phyloP scores from a whole-genome alignment of 2,329 filamentous ascomycete genomes.

The Colletotrichum brevisporum region DNA sequence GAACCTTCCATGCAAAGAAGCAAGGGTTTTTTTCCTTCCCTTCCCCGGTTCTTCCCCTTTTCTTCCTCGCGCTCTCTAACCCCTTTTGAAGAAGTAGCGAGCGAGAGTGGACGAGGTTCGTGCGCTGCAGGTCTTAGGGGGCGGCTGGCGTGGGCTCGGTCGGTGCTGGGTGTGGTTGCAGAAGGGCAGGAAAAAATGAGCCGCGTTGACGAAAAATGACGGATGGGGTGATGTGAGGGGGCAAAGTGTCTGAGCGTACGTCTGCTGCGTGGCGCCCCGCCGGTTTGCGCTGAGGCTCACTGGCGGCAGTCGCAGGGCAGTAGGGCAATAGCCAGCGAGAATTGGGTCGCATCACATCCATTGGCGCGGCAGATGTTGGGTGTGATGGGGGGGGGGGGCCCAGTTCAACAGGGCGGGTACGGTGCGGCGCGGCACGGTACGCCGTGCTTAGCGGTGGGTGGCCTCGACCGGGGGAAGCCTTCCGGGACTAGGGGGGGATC shows the following conservation, averaged over 20 bases:
- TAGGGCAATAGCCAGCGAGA: too few relatives aligned
- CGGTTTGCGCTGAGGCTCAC: constrained; percentile 6
- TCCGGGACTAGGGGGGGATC: constrained; percentile 23
- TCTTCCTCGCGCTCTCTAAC: too few relatives aligned
- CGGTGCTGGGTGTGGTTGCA: constrained; percentile 28
- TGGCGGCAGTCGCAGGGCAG: neutral
- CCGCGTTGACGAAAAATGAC: constrained; percentile 11
- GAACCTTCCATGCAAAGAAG: constrained; percentile 19
- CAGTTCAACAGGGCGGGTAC: too few relatives aligned
- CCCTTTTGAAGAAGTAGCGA: neutral
- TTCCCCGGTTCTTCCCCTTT: too few relatives aligned
- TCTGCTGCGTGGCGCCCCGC: constrained; percentile 26
- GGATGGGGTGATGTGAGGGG: neutral
- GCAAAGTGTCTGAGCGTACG: constrained; percentile 28
- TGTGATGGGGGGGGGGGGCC: neutral
- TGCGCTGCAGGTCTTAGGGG: constrained; percentile 26
- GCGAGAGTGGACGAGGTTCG: constrained; percentile 5
- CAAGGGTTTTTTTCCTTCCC: neutral
- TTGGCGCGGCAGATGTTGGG: neutral
- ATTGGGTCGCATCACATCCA: neutral
- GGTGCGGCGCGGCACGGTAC: constrained; percentile 10
- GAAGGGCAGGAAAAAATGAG: constrained; percentile 1
- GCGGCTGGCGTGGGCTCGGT: neutral
- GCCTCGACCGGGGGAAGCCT: constrained; percentile 20
- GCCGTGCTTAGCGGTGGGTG: neutral